Evolutionary conservation across 2,329 filamentous ascomycete genomes (phyloP).

Genomic region (Penicillium concentricum): DNA sequence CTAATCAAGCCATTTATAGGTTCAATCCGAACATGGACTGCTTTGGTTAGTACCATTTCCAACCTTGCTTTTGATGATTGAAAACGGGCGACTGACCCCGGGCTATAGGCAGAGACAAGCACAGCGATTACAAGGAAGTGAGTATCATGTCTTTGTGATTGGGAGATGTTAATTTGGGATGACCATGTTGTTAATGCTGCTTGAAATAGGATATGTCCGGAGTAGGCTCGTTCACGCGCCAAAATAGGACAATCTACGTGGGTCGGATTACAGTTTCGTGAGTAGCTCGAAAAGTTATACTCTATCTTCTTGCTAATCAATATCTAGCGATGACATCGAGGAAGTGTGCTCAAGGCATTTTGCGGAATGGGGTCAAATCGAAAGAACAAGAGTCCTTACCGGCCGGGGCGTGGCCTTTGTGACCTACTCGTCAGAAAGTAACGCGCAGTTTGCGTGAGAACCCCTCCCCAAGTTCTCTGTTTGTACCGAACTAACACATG

Average conservation of each 20-base stretch:
- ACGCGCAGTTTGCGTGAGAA: slow-evolving; percentile 74
- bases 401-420: slow-evolving; percentile 89
- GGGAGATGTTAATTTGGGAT: background rate
- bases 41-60: slow-evolving; percentile 87
- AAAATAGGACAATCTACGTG: slow-evolving; percentile 91
- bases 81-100: background rate
- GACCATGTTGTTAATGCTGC: background rate
- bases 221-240: slow-evolving; percentile 83
- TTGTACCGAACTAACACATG: background rate
- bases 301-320: background rate
- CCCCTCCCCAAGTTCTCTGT: background rate
- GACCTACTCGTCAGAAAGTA: slow-evolving; percentile 78
- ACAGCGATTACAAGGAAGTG: slow-evolving; percentile 21
- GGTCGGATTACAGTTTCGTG: slow-evolving; percentile 58
- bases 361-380: slow-evolving; percentile 92
- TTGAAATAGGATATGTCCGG: slow-evolving; percentile 69
- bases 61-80: too few species aligned
- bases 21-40: slow-evolving; percentile 95
- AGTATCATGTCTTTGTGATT: background rate
- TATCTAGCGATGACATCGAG: slow-evolving; percentile 77
- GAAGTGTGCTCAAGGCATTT: slow-evolving; percentile 94
- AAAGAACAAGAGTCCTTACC: slow-evolving; percentile 79
- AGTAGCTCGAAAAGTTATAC: background rate
- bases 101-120: slow-evolving; percentile 17
- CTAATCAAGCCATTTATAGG: background rate